Evolutionary conservation across 2,329 filamentous ascomycete species (phyloP).

Genomic region (Aspergillus fijiensis): DNA sequence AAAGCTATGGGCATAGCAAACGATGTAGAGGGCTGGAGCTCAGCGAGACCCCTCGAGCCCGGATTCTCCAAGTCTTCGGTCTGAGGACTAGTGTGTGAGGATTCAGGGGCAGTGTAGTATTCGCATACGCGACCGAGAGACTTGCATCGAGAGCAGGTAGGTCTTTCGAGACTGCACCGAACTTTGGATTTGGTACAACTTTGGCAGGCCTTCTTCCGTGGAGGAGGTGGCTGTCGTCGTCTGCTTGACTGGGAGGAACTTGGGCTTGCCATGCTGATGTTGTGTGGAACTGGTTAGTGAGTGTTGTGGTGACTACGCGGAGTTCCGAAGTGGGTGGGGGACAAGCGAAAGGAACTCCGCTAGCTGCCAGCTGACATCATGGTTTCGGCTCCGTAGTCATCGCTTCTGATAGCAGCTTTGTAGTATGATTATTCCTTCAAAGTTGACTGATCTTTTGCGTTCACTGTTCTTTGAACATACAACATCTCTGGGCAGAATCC

Average conservation of each 20-base stretch:
- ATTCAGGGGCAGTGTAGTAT: slow-evolving; percentile 11
- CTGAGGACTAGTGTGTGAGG: background rate
- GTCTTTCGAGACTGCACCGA: slow-evolving; percentile 20
- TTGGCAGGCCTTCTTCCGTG: slow-evolving; percentile 23
- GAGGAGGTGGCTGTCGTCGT: background rate
- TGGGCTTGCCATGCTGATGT: background rate
- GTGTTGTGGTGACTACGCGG: background rate
- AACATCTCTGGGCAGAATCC: too few species aligned
- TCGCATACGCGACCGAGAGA: slow-evolving; percentile 16
- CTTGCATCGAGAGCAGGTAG: slow-evolving; percentile 20
- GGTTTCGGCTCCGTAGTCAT: background rate
- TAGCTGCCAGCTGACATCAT: background rate
- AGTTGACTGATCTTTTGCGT: too few species aligned
- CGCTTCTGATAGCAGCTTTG: background rate
- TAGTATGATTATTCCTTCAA: background rate
- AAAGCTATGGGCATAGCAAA: background rate
- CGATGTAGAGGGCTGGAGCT: background rate
- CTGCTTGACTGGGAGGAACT: background rate
- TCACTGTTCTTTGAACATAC: too few species aligned
- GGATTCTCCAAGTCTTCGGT: background rate
- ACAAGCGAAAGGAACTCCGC: background rate
- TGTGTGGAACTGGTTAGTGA: background rate
- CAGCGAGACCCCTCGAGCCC: background rate
- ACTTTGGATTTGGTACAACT: slow-evolving; percentile 22
- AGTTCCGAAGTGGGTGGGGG: background rate